A percentile compares a stretch with the other conserved stretches of the same genome.
Conservation (phyloP, 2,329 filamentous ascomycete species). For the Ceratocystis cacaofunesta region DNA sequence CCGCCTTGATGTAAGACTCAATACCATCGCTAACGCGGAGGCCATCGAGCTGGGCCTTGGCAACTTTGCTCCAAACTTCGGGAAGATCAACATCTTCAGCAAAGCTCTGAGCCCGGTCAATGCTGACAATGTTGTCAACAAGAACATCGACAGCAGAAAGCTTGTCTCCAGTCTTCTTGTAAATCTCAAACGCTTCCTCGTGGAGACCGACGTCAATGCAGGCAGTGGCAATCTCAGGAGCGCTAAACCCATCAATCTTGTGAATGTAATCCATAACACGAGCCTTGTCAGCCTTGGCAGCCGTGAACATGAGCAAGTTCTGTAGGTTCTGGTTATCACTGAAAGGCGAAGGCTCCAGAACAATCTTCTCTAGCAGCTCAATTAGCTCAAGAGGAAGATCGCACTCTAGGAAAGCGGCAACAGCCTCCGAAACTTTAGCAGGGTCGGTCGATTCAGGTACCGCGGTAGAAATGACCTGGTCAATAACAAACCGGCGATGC, state of each 20-base stretch:
- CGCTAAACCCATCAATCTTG: conserved; percentile 72
- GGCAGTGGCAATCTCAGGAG: conserved; percentile 81
- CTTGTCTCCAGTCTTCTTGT: conserved; percentile 93
- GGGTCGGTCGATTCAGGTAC: conserved; percentile 88
- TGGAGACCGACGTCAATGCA: conserved; percentile 90
- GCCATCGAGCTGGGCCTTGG: conserved; percentile 93
- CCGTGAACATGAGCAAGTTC: conserved; percentile 90
- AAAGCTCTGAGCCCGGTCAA: conserved; percentile 89
- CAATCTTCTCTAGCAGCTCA: conserved; percentile 96
- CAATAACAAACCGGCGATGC: conserved; percentile 80
- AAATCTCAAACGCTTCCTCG: conserved; percentile 96
- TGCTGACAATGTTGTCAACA: conserved; percentile 92
- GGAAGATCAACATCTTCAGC: conserved; percentile 87
- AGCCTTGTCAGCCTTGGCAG: conserved; percentile 88
- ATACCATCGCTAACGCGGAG: conserved; percentile 85
- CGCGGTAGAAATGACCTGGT: conserved; percentile 90
- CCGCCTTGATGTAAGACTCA: conserved; percentile 91
- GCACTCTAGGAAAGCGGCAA: conserved; percentile 79
- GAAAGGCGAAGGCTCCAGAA: conserved; percentile 97
- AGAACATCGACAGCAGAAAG: conserved; percentile 76
- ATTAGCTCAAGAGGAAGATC: conserved; percentile 91
- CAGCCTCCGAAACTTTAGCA: conserved; percentile 85
- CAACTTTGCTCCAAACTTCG: conserved; percentile 96
- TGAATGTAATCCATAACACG: conserved; percentile 95
- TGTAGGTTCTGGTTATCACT: conserved; percentile 94